phyloP scores from a whole-genome alignment of 2,329 filamentous ascomycete species.

The Samsoniella hepiali region DNA sequence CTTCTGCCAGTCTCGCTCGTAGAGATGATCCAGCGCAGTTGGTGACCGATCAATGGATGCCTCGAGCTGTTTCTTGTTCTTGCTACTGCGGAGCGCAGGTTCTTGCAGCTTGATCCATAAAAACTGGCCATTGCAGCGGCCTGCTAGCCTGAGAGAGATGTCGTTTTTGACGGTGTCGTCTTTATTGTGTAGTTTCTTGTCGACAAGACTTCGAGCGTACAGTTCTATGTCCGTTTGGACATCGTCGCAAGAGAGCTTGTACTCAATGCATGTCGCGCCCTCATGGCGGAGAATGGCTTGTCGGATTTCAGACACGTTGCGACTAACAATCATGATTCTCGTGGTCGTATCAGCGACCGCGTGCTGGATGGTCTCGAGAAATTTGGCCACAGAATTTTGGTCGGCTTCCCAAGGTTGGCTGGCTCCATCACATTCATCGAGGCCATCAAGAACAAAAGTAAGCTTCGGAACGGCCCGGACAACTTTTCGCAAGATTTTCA shows the following conservation, averaged over 20 bases:
- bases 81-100: slow-evolving; percentile 24
- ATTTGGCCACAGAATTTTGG: not conserved
- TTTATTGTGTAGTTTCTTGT: not conserved
- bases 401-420: not conserved
- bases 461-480: not conserved
- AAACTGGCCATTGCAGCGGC: slow-evolving; percentile 34
- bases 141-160: not conserved
- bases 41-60: slow-evolving; percentile 28
- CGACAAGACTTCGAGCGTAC: not conserved
- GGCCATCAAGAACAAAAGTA: slow-evolving; percentile 24
- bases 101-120: slow-evolving; percentile 33
- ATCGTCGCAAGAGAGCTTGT: not conserved
- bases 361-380: not conserved
- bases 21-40: slow-evolving; percentile 27
- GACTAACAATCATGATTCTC: not conserved
- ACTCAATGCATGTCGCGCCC: not conserved
- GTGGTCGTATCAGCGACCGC: not conserved
- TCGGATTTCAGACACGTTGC: not conserved
- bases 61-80: slow-evolving; percentile 30
- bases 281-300: not conserved
- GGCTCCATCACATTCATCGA: slow-evolving; percentile 31
- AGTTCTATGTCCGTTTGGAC: not conserved
- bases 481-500: not conserved
- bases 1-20: slow-evolving; percentile 31
- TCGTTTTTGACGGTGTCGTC: not conserved